phyloP scores from a whole-genome alignment of 2,329 filamentous ascomycete species.

The Calonectria henricotiae region DNA sequence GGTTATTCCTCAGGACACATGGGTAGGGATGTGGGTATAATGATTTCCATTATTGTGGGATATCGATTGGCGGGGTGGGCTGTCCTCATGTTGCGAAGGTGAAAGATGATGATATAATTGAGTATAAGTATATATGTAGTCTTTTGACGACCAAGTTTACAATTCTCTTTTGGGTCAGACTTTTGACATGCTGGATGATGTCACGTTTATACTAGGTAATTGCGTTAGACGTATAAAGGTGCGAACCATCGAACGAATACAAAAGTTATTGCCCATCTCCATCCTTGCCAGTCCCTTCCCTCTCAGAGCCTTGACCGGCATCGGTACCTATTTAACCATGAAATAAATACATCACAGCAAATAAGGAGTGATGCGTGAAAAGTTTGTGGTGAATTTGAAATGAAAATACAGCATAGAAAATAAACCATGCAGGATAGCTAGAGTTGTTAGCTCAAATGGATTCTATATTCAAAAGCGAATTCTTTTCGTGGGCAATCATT shows the following conservation, averaged over 20 bases:
- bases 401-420: slow-evolving; percentile 18
- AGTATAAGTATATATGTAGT: background rate
- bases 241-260: background rate
- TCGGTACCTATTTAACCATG: background rate
- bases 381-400: background rate
- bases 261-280: background rate
- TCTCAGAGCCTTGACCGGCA: background rate
- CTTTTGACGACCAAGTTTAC: background rate
- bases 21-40: slow-evolving; percentile 84
- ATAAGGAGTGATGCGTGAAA: background rate
- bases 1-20: slow-evolving; percentile 79
- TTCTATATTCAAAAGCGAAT: background rate
- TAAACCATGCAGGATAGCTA: background rate
- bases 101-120: background rate
- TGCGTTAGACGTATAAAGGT: background rate
- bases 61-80: slow-evolving; percentile 72
- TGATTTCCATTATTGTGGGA: slow-evolving; percentile 82
- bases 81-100: slow-evolving; percentile 64
- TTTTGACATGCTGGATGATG: background rate
- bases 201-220: background rate
- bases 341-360: background rate
- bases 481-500: background rate
- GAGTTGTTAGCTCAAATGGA: background rate
- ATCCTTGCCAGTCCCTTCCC: background rate
- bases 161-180: background rate